Evolutionary conservation across 2,329 filamentous ascomycete genomes (phyloP), one percentile per base, ranked within the genome.

Genomic region (Hymenoscyphus scutula): DNA sequence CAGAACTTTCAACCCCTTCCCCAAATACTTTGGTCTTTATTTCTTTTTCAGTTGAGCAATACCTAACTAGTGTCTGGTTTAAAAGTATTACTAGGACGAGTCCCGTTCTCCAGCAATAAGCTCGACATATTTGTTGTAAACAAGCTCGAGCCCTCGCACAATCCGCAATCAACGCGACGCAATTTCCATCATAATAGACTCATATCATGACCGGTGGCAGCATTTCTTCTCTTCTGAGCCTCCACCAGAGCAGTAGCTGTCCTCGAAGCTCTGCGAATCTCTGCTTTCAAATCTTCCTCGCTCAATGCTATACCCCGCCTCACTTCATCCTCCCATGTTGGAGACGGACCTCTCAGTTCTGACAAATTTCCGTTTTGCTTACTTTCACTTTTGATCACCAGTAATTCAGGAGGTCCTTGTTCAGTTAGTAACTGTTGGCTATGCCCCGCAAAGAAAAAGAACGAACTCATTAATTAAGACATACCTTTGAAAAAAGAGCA

Each of bases 81-180:
- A 82, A n/a, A n/a, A n/a, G 41, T 80, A 80, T 2, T 78, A 76
- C 58, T 73, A 79, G n/a, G 64, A 71, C 15, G 74, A 74, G 38
- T 57, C 62, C 5, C 60, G 67, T 8, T 69, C 74, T 6, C 60
- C 58, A 2, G 71, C 72, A 1, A 70, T 73, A 2, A 77, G 80
- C 37, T 78, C 79, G 80, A 15, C 70, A 76, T 13, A 77, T 80
- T 59, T 75, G 80, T 19, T 75, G 81, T 15, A 77, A 78, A 38
- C 80, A 80, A 61, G 78, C 81, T 2, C 80, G 82, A 61, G 78
- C 78, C 25, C 77, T 80, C 38, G 80, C 80, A 0, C 79, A 81
- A 66, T 73, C 77, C 3, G 77, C 80, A 8, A 72, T 82, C 41
- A 79, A 82, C 10, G 15, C 32, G 15, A 2, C 15, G 32, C 8